phyloP scores from a whole-genome alignment of 306 rosid species.

The Boehmeria nivea region DNA sequence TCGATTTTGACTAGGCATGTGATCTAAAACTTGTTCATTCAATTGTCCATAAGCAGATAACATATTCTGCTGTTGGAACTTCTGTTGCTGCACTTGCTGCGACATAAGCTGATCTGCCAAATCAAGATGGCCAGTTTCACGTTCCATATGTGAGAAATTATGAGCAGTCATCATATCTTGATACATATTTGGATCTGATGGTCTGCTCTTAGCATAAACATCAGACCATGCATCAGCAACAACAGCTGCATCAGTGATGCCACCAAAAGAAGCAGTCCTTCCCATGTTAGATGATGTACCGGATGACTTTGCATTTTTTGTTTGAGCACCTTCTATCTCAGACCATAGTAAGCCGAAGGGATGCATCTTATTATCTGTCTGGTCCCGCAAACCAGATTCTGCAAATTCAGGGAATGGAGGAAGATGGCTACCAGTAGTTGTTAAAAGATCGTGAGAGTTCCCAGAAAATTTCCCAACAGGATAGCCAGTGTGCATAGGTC shows the following conservation, averaged over 20 bases:
- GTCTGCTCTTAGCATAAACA: slow-evolving; percentile 31
- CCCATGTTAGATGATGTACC: slow-evolving; percentile 27
- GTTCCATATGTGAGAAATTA: slow-evolving; percentile 35
- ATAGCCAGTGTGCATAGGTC: slow-evolving; percentile 30
- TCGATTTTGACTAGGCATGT: slow-evolving; percentile 37
- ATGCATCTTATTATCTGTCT: slow-evolving; percentile 42
- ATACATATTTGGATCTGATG: slow-evolving; percentile 33
- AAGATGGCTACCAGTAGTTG: slow-evolving; percentile 26
- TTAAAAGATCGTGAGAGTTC: slow-evolving; percentile 15
- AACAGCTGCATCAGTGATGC: slow-evolving; percentile 32
- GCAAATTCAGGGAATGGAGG: slow-evolving; percentile 24
- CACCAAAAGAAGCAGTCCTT: slow-evolving; percentile 31
- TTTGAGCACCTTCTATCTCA: slow-evolving; percentile 43
- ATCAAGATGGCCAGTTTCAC: slow-evolving; percentile 39
- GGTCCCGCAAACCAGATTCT: slow-evolving; percentile 32
- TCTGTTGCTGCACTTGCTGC: slow-evolving; percentile 43
- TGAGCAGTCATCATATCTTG: slow-evolving; percentile 28
- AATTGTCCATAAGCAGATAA: slow-evolving; percentile 32
- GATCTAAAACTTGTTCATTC: slow-evolving; percentile 42
- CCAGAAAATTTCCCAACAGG: slow-evolving; percentile 27
- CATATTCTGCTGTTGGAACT: slow-evolving; percentile 40
- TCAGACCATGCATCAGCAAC: slow-evolving; percentile 39
- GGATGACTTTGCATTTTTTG: slow-evolving; percentile 26
- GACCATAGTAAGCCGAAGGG: slow-evolving; percentile 62
- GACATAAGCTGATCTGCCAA: slow-evolving; percentile 44